These are phyloP conservation scores for Talaromyces ruber DNA, from an alignment of 495 filamentous ascomycete genomes.

Conservation along the genomic window DNA sequence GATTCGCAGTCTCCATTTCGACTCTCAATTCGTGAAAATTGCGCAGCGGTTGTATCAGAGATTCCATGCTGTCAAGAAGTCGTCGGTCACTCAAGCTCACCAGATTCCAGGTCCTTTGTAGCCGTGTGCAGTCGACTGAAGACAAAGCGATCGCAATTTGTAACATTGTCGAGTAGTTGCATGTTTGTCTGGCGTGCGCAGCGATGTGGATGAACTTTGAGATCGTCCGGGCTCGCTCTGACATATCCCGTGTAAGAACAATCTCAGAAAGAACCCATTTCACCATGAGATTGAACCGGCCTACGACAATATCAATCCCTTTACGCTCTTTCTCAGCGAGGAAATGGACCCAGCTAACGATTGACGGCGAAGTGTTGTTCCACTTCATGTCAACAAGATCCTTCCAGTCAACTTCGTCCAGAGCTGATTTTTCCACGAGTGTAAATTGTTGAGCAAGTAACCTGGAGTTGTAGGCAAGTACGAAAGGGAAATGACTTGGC, in stretches of 20 bases:
- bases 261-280: constrained; percentile 95
- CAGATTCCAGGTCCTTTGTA: constrained; percentile 73
- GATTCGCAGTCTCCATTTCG: constrained; percentile 78
- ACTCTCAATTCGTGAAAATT: constrained; percentile 86
- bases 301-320: constrained; percentile 92
- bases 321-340: constrained; percentile 70
- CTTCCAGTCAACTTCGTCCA: constrained; percentile 96
- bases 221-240: constrained; percentile 77
- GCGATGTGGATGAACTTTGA: constrained; percentile 92
- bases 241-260: constrained; percentile 70
- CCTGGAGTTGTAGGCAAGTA: constrained; percentile 85
- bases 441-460: constrained; percentile 90
- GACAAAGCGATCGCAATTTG: constrained; percentile 89
- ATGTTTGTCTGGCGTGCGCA: constrained; percentile 68
- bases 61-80: constrained; percentile 72
- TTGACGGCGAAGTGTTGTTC: constrained; percentile 60
- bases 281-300: constrained; percentile 93
- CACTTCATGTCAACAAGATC: constrained; percentile 93
- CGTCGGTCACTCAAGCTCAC: constrained; percentile 62
- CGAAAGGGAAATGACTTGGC: constrained; percentile 69
- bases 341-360: constrained; percentile 84
- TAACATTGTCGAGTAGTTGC: constrained; percentile 95
- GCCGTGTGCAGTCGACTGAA: constrained; percentile 67
- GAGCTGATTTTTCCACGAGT: constrained; percentile 88
- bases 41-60: constrained; percentile 72